phyloP scores from a whole-genome alignment of 1,139 yeast species.

The Pichia sp. region DNA sequence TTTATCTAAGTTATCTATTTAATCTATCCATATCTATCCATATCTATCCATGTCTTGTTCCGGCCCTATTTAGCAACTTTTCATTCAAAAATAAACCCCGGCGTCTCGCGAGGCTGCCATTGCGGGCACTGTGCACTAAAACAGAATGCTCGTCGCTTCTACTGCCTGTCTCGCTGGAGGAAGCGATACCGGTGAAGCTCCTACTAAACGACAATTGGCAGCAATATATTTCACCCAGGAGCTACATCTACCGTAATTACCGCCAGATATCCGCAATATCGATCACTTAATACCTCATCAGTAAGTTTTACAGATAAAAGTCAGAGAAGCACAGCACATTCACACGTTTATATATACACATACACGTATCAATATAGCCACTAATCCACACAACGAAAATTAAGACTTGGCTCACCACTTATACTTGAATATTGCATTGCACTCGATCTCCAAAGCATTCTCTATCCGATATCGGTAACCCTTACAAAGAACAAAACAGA shows the following conservation, averaged over 20 bases:
- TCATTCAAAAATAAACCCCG: not conserved
- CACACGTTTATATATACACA: not conserved
- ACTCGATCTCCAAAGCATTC: not conserved
- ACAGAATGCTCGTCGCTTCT: not conserved
- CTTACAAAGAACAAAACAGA: not conserved
- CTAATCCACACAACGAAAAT: too few relatives aligned
- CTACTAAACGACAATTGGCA: too few relatives aligned
- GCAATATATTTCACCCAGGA: too few relatives aligned
- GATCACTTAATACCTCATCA: not conserved
- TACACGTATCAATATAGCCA: too few relatives aligned
- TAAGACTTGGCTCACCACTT: not conserved
- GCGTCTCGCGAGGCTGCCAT: not conserved
- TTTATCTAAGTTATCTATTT: not conserved
- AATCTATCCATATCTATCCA: constrained; percentile 3
- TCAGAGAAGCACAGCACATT: not conserved
- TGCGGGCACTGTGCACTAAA: not conserved
- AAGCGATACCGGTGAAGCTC: not conserved
- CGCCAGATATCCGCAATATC: too few relatives aligned
- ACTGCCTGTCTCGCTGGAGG: not conserved
- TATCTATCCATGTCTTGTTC: not conserved
- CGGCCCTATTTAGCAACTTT: not conserved
- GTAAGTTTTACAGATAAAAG: not conserved
- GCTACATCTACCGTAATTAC: too few relatives aligned
- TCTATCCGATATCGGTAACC: not conserved
- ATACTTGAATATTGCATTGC: not conserved